Percentiles rank a stretch among this genome's conserved stretches.
These are phyloP conservation scores for Daldinia caldariorum DNA, from an alignment of 495 filamentous ascomycete genomes.

Conservation along the genomic window DNA sequence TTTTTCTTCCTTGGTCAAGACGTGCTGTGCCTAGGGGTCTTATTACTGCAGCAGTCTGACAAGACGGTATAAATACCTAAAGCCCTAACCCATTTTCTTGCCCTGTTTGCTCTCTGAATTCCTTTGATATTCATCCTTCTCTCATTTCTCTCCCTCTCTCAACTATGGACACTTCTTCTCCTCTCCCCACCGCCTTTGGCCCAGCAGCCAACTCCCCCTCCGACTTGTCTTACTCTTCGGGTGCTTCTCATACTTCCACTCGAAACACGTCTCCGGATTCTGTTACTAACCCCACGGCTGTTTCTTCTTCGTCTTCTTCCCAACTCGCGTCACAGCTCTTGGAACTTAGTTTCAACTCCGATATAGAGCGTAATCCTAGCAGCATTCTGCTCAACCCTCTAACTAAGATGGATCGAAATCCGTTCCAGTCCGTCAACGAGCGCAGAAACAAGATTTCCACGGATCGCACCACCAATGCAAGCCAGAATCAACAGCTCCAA, in stretches of 20 bases:
- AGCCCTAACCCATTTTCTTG: constrained; percentile 33
- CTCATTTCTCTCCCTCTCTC: background rate
- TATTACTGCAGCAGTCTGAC: constrained; percentile 18
- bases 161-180: constrained; percentile 36
- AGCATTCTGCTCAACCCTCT: constrained; percentile 18
- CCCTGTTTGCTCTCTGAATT: constrained; percentile 43
- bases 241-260: constrained; percentile 38
- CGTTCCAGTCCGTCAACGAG: constrained; percentile 45
- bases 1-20: background rate
- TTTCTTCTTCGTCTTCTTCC: constrained; percentile 6
- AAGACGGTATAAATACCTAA: constrained; percentile 37
- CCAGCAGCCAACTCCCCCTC: constrained; percentile 35
- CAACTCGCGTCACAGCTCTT: constrained; percentile 25
- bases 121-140: constrained; percentile 39
- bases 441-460: constrained; percentile 39
- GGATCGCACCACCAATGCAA: constrained; percentile 19
- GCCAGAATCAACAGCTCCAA: constrained; percentile 22
- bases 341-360: constrained; percentile 22
- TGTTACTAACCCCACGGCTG: background rate
- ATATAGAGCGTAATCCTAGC: constrained; percentile 30
- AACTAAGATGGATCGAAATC: constrained; percentile 42
- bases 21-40: constrained; percentile 10
- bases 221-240: constrained; percentile 40
- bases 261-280: constrained; percentile 38
- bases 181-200: constrained; percentile 29